Conservation (phyloP, 1,284 basidiomycete species). For the Pterulicium gracile region DNA sequence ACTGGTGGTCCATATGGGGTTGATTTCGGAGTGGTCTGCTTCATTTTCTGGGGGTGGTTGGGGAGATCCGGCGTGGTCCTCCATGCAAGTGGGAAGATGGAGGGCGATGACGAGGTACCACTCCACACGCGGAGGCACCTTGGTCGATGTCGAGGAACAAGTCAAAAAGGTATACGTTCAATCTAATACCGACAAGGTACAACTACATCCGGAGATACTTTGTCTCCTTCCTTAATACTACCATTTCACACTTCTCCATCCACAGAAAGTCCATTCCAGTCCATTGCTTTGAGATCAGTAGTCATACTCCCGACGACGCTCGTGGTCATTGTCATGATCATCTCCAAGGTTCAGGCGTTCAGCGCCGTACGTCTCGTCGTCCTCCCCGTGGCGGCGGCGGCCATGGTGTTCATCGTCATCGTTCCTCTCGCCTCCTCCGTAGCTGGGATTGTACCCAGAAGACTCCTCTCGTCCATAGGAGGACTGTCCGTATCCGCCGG, state of each 20-base stretch:
- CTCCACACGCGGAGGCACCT: not conserved
- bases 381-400: conserved; percentile 7
- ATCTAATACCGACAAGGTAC: not conserved
- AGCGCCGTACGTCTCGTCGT: conserved; percentile 35
- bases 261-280: not conserved
- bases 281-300: conserved; percentile 3
- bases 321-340: conserved; percentile 13
- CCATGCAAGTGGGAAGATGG: not conserved
- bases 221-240: not conserved
- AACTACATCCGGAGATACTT: not conserved
- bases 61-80: not conserved
- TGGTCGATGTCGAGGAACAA: too few relatives aligned
- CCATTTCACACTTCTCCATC: not conserved
- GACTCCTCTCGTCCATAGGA: not conserved
- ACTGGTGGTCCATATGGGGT: conserved; percentile 73
- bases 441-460: conserved; percentile 9
- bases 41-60: conserved; percentile 12
- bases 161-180: too few relatives aligned
- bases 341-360: conserved; percentile 30
- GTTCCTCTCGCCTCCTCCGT: conserved; percentile 8
- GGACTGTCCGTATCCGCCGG: not conserved
- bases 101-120: not conserved
- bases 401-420: not conserved
- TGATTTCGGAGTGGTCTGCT: conserved; percentile 27
- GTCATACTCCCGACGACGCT: conserved; percentile 11